These are phyloP conservation scores for Musa troglodytarum DNA, from an alignment of 176 grass and related monocot genomes.

Conservation along the genomic window DNA sequence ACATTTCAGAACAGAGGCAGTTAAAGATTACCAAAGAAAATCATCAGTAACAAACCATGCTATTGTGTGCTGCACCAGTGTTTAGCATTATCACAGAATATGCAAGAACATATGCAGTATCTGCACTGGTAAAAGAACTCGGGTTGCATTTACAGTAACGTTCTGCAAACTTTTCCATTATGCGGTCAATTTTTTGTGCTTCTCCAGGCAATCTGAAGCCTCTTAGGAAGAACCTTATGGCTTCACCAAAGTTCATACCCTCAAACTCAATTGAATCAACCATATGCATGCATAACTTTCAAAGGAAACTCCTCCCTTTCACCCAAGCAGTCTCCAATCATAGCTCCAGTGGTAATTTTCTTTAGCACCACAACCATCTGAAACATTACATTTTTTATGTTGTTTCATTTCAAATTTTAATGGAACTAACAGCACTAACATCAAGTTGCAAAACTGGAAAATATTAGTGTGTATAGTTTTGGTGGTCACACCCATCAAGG, in stretches of 20 bases:
- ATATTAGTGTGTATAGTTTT: too few relatives aligned
- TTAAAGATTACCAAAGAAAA: neutral
- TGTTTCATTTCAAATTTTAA: too few relatives aligned
- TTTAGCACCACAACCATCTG: too few relatives aligned
- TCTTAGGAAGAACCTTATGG: slow-evolving; percentile 83
- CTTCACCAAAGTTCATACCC: slow-evolving; percentile 85
- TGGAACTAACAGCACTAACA: too few relatives aligned
- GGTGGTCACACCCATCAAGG: too few relatives aligned
- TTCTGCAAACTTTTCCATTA: slow-evolving; percentile 99
- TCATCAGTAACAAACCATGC: slow-evolving; percentile 39
- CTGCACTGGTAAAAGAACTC: slow-evolving; percentile 83
- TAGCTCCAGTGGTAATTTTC: too few relatives aligned
- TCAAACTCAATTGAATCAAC: slow-evolving; percentile 79
- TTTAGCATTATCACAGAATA: slow-evolving; percentile 97
- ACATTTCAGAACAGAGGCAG: slow-evolving; percentile 6
- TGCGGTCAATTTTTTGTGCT: slow-evolving; percentile 97
- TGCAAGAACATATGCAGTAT: slow-evolving; percentile 95
- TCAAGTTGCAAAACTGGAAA: too few relatives aligned
- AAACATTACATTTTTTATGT: too few relatives aligned
- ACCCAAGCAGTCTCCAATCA: slow-evolving; percentile 90
- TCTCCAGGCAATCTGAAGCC: slow-evolving; percentile 92
- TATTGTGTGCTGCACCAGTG: slow-evolving; percentile 93
- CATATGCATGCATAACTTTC: slow-evolving; percentile 99
- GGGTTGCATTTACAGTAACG: slow-evolving; percentile 91
- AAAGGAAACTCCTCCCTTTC: slow-evolving; percentile 87